A percentile compares a stretch with the other conserved stretches of the same genome.
These are phyloP conservation scores for Tetrapisispora namnaoensis DNA, from an alignment of 805 yeast species.

Conservation along the genomic window DNA sequence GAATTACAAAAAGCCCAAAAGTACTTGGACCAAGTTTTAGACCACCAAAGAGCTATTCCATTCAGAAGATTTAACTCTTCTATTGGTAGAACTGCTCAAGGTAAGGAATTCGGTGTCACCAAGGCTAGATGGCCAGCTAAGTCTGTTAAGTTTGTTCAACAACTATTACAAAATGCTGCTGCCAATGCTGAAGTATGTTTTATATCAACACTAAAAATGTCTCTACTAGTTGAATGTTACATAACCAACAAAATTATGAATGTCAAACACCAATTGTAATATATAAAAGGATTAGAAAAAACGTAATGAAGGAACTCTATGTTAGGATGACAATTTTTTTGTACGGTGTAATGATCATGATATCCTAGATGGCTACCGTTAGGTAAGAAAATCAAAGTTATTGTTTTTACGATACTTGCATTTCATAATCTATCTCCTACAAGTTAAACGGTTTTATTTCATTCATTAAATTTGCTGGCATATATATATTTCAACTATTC, in stretches of 20 bases:
- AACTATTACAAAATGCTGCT: conserved; percentile 93
- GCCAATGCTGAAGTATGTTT: conserved; percentile 84
- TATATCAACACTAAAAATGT: background rate
- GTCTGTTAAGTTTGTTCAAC: conserved; percentile 92
- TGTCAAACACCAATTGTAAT: background rate
- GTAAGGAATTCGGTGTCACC: conserved; percentile 99
- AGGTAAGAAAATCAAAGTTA: too few relatives aligned
- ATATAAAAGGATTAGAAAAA: too few relatives aligned
- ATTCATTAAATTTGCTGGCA: too few relatives aligned
- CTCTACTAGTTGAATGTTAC: background rate
- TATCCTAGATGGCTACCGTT: too few relatives aligned
- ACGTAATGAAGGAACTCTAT: too few relatives aligned
- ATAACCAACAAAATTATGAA: background rate
- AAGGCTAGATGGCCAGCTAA: conserved; percentile 99
- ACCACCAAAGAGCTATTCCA: conserved; percentile 99
- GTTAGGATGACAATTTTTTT: too few relatives aligned
- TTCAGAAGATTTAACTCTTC: conserved; percentile 96
- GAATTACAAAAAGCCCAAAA: conserved; percentile 89
- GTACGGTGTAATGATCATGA: too few relatives aligned
- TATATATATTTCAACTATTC: background rate
- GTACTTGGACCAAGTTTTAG: conserved; percentile 92
- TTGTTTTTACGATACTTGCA: too few relatives aligned
- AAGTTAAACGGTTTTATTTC: too few relatives aligned
- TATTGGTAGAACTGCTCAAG: conserved; percentile 99
- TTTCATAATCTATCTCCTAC: too few relatives aligned